Base-by-base conservation (phyloP, 2,329 filamentous ascomycete genomes). In the Rugonectria rugulosa region DNA sequence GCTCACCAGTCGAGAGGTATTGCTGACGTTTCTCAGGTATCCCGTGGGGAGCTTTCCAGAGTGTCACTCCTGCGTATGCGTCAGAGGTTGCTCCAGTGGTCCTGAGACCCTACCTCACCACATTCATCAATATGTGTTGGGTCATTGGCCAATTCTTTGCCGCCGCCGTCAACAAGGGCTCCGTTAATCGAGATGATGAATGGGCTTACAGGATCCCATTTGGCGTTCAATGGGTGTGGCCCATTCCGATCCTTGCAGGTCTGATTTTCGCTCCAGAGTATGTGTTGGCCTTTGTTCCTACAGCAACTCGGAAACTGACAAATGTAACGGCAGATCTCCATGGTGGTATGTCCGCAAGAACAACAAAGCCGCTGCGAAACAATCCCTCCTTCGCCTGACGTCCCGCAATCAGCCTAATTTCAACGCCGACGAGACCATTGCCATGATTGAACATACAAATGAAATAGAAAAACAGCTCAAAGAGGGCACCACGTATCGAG, bases 111-210 rank as follows among this genome's bases (percentile, higher is more conserved):
- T 82, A 82, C 38, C 73, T 85, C 3, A 84, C 81, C 0, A 81
- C 79, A 0, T 83, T 80, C 48, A 80, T 81, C 64, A 85, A 85
- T 59, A 75, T 84, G 68, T 84, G 81, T 60, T 85, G 81, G 79
- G 79, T 82, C 3, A 79, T 84, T 42, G 82, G 82, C 1, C 81
- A 85, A 57, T 75, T 85, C 59, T 74, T 82, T 40, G 75, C 76
- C 0, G 75, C 77, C 1, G 79, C 77, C 0, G 79, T 83, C 11
- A 76, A 80, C 56, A 75, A 75, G 29, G 74, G 70, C 5, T 75
- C 80, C 5, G 66, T 78, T 8, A 57, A 65, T 19, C 68, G 73
- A 2, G 58, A 66, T 1, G 75, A 78, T 20, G 59, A 81, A 42
- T 81, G 79, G 78, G 75, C 78, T 1, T 83, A 81, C 60, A 74